Base-by-base conservation (phyloP, 2,329 filamentous ascomycete genomes). In the Penicillium hordei region DNA sequence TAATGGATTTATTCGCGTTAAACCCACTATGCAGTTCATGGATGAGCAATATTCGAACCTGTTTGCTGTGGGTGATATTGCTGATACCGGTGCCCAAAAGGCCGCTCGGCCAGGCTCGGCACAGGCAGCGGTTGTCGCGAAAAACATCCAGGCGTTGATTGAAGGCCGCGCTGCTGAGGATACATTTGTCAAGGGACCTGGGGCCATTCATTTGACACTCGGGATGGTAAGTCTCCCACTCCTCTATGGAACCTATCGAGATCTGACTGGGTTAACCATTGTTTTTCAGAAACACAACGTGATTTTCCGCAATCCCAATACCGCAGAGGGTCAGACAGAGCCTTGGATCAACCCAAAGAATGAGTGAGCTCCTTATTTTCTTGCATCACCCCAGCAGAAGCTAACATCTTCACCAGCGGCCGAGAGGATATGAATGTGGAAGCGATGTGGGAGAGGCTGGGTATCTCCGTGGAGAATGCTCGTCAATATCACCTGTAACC, bases 381-480 rank as follows among this genome's bases (percentile, higher is more conserved):
- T 4, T n/a, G 5, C 10, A 25, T 7, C 5, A n/a, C 4, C 15
- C 27, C 12, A 25, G 7, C 12, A 15, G 6, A 34, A 17, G 15
- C 57, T 38, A 23, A 39, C 34, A 21, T 9, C 21, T 40, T 17
- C 33, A 29, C 3, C 19, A 76, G 73, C 60, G 73, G 72, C 7
- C 67, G 58, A 55, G 73, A 72, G 48, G 73, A 76, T 55, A 73
- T 76, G 70, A 71, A 70, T 23, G 72, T 75, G 6, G 73, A 75
- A 54, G 65, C 59, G 3, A 70, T 73, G 63, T 76, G 73, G 73
- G 55, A 70, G 48, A 64, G 73, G 25, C 38, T 71, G 31, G 72
- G 72, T 0, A 60, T 75, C 8, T 19, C 62, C 12, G 65, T 74
- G 7, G 65, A 68, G 0, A 66, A 60, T 23, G 62, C 70, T 3